Conservation (phyloP, 2,329 filamentous ascomycete genomes). For the Ascochyta fabae region DNA sequence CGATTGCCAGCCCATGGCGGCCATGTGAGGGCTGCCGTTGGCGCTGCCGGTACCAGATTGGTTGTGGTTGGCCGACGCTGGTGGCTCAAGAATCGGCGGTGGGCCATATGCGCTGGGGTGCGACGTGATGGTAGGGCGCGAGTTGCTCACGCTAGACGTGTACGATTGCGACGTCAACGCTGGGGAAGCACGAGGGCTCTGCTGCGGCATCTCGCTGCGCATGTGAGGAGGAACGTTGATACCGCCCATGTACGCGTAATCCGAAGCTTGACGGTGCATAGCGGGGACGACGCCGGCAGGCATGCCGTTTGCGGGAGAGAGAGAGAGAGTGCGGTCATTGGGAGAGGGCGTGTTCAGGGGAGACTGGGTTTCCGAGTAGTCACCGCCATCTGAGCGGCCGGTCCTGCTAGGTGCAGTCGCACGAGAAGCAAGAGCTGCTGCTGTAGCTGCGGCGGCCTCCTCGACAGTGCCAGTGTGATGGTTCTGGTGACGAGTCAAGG, state of each 20-base stretch:
- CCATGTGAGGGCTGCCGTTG: conserved; percentile 87
- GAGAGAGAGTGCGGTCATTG: conserved; percentile 76
- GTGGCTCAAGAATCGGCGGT: conserved; percentile 81
- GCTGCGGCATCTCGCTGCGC: conserved; percentile 74
- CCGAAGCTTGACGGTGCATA: conserved; percentile 71
- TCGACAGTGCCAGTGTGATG: conserved; percentile 95
- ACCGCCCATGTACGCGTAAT: conserved; percentile 79
- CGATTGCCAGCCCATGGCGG: conserved; percentile 82
- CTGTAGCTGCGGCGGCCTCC: conserved; percentile 87
- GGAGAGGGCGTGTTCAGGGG: conserved; percentile 83
- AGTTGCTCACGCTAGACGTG: conserved; percentile 60
- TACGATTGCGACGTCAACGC: conserved; percentile 68
- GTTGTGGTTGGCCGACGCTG: conserved; percentile 77
- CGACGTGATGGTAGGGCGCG: conserved; percentile 73
- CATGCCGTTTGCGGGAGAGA: conserved; percentile 80
- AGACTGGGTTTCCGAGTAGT: conserved; percentile 73
- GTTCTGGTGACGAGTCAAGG: conserved; percentile 92
- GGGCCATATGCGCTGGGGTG: conserved; percentile 85
- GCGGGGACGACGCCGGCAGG: conserved; percentile 66
- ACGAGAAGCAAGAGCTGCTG: conserved; percentile 75
- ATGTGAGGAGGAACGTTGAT: conserved; percentile 84
- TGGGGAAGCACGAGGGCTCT: conserved; percentile 70
- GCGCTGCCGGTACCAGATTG: conserved; percentile 67
- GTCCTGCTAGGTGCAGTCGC: conserved; percentile 56
- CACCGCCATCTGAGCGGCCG: conserved; percentile 72